phyloP scores from a whole-genome alignment of 805 yeast species.

The Ogataea henricii region DNA sequence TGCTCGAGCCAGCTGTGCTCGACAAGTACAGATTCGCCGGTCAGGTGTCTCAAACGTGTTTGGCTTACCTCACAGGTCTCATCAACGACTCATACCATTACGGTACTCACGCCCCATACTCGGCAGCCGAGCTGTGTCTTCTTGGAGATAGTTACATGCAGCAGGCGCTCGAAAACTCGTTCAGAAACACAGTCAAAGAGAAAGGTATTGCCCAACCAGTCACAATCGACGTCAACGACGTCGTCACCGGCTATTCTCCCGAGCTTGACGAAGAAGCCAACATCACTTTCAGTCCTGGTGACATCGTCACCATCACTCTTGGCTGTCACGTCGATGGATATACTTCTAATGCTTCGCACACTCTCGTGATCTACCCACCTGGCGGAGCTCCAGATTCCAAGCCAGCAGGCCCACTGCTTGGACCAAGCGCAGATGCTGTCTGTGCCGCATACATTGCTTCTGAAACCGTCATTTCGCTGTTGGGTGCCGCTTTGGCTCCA shows the following conservation, averaged over 20 bases:
- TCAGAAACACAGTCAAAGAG: constrained; percentile 68
- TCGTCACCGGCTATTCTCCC: constrained; percentile 80
- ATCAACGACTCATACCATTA: constrained; percentile 76
- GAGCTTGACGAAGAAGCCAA: constrained; percentile 65
- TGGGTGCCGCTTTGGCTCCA: constrained; percentile 74
- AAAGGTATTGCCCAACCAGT: constrained; percentile 95
- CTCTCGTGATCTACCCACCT: constrained; percentile 79
- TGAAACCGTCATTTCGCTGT: constrained; percentile 77
- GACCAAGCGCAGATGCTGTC: constrained; percentile 83
- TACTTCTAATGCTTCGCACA: constrained; percentile 84
- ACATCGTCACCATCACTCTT: constrained; percentile 77
- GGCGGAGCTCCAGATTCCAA: constrained; percentile 40
- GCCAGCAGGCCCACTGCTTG: constrained; percentile 80
- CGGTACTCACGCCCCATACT: constrained; percentile 46
- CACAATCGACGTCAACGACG: constrained; percentile 79
- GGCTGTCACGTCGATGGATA: constrained; percentile 97
- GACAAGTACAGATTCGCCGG: constrained; percentile 91
- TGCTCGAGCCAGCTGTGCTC: constrained; percentile 58
- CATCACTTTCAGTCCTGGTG: constrained; percentile 65
- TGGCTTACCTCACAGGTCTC: constrained; percentile 62
- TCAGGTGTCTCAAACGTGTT: constrained; percentile 80
- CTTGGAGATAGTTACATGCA: constrained; percentile 76
- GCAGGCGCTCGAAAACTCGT: constrained; percentile 59
- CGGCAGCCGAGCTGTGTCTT: constrained; percentile 74
- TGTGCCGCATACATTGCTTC: constrained; percentile 88